Conservation (phyloP, 140 eudicot species). For the Anethum foeniculum region DNA sequence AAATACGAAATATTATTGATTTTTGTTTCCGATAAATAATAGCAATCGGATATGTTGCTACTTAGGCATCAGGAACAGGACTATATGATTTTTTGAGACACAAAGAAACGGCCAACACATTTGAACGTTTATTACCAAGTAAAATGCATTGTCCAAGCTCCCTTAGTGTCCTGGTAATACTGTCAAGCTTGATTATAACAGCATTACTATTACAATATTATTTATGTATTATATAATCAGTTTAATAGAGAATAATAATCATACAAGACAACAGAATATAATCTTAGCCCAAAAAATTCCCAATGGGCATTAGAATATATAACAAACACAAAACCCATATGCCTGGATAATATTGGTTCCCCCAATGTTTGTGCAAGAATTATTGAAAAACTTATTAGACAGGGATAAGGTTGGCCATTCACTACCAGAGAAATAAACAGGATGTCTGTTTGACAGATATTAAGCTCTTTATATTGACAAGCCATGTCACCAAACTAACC, state of each 20-base stretch:
- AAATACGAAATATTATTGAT: not conserved
- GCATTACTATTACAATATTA: too few relatives aligned
- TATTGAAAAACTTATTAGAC: not conserved
- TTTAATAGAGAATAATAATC: not conserved
- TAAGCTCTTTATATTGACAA: not conserved
- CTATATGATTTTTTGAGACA: not conserved
- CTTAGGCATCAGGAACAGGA: not conserved
- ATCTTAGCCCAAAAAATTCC: not conserved
- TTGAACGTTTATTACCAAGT: not conserved
- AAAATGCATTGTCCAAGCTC: not conserved
- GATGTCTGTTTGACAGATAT: slow-evolving; percentile 2
- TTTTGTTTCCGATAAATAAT: not conserved
- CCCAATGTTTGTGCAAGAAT: not conserved
- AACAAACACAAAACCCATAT: not conserved
- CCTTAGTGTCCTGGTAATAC: not conserved
- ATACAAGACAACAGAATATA: not conserved
- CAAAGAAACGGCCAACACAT: not conserved
- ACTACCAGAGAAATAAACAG: not conserved
- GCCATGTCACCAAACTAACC: not conserved
- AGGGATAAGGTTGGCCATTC: not conserved
- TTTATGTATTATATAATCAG: not conserved
- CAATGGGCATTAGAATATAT: not conserved
- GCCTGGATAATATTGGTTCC: not conserved
- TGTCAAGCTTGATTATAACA: not conserved
- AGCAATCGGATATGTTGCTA: not conserved